Base-by-base conservation (phyloP, 2,329 filamentous ascomycete genomes). In the Xylariaceae sp. region DNA sequence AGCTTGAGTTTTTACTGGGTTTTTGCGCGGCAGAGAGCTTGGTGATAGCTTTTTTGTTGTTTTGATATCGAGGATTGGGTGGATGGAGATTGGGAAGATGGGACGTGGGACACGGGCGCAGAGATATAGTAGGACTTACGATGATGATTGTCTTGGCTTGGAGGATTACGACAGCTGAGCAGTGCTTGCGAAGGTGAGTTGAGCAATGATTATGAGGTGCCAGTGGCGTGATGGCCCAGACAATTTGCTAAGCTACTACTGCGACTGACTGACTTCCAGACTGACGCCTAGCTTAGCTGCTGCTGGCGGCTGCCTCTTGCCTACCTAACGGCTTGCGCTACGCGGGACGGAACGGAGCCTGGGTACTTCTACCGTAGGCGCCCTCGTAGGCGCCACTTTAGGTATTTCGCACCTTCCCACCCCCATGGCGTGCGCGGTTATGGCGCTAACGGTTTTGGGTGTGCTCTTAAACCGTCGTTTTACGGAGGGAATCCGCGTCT, bases 21-120 rank as follows among this genome's bases (percentile, higher is more conserved):
- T 63, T 35, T 30, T 42, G 62, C 58, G 42, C 11, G 8, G 47
- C 13, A 35, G 34, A 30, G 23, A 30, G 23, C 23, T 30, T 30
- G 23, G 23, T 53, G 39, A 55, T 51, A 23, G 9, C 1, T 8
- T 52, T 6, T 7, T 51, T 11, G 9, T 4, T 4, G 6, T 3
- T 30, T 10, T 11, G 11, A 18, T 30, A 6, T 13, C 48, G 48
- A 50, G 48, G 30, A 13, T 11, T 30, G 23, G 37, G 3, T 13
- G 37, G 6, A 42, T 42, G 37, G 37, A 42, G 9, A 42, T 13
- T 42, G 37, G 11, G 37, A 13, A 42, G 9, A 42, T 13, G 5
- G 37, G 8, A 13, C 37, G 37, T 42, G 37, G 11, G 8, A 42
- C 8, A 42, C 8, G 8, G 37, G 37, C 9, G 37, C 37, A 42